Evolutionary conservation across 139 green algal species (phyloP).

Genomic region (Chlorella sp.): DNA sequence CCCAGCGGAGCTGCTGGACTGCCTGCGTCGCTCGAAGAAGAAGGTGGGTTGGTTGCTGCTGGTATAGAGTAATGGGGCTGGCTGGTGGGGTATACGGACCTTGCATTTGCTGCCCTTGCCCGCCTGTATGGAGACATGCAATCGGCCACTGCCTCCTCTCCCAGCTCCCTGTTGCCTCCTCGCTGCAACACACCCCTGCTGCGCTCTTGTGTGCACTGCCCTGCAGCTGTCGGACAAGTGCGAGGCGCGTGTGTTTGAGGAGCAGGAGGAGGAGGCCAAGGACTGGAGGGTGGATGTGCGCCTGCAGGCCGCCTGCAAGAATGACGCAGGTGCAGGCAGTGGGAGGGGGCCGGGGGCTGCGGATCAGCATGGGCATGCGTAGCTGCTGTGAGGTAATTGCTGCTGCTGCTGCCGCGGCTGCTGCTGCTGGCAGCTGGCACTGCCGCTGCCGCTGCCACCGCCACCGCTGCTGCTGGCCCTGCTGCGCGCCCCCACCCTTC

Average conservation of each 20-base stretch:
- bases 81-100: too few relatives aligned
- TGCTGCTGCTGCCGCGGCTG: too few relatives aligned
- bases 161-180: too few relatives aligned
- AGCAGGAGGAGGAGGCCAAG: constrained; percentile 53
- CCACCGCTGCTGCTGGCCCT: too few relatives aligned
- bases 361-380: too few relatives aligned
- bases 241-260: background rate
- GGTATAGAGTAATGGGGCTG: background rate
- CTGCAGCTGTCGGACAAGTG: constrained; percentile 17
- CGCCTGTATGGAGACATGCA: too few relatives aligned
- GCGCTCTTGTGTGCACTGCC: too few relatives aligned
- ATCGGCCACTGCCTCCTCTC: background rate
- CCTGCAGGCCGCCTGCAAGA: constrained; percentile 64
- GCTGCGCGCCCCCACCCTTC: background rate
- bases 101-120: too few relatives aligned
- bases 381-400: too few relatives aligned
- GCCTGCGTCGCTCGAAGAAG: constrained; percentile 62
- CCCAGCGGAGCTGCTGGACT: constrained; percentile 68
- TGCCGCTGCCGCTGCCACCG: too few relatives aligned
- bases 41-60: background rate
- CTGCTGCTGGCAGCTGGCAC: too few relatives aligned
- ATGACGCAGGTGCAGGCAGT: constrained; percentile 55
- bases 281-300: constrained; percentile 76
- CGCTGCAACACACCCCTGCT: too few relatives aligned
- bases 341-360: constrained; percentile 36